Evolutionary conservation across 2,329 filamentous ascomycete species (phyloP), one percentile per base, ranked within the genome.

Genomic region (Penicillium sp.): DNA sequence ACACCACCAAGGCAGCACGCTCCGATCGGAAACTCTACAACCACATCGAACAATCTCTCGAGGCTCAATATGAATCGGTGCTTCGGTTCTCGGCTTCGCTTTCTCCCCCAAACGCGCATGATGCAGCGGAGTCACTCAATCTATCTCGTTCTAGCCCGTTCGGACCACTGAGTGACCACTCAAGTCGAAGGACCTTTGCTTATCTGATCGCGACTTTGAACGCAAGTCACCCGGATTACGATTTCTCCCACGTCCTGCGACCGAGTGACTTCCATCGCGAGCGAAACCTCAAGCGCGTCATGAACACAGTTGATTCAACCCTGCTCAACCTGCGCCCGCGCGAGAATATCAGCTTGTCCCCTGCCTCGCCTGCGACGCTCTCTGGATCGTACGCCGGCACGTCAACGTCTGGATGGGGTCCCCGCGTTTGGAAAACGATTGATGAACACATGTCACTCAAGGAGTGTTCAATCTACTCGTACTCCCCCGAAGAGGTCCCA

Each of bases 11-110:
- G 73, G 91, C 93, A 27, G 90, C 92, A 47, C 90, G 91, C 38
- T 86, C 86, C 56, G 93, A 99, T 70, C 96, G 96, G 80, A 97
- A 97, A 68, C 78, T 99, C 8, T 96, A 96, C 78, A 95, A 91
- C 73, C 88, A 86, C 67, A 97, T 99, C 66, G 91, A 96, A 68
- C 84, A 88, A 65, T 90, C 88, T 27, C 82, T 99, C 51, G 90
- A 95, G 70, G 87, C 88, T 31, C 89, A 95, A 70, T 90, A 97
- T 78, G 88, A 90, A 60, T 88, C 90, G 7, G 81, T 95, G 1
- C 78, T 96, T 41, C 87, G 89, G 56, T 81, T 95, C 25, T 91
- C 92, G 27, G 88, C 89, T 14, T 91, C 88, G 40, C 79, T 97
- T 16, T 95, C 92, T 18, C 89, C 91, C 25, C 89, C 90, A 1